These are phyloP conservation scores for Leccinum obscurum DNA, from an alignment of 768 basidiomycete species.

Conservation along the genomic window DNA sequence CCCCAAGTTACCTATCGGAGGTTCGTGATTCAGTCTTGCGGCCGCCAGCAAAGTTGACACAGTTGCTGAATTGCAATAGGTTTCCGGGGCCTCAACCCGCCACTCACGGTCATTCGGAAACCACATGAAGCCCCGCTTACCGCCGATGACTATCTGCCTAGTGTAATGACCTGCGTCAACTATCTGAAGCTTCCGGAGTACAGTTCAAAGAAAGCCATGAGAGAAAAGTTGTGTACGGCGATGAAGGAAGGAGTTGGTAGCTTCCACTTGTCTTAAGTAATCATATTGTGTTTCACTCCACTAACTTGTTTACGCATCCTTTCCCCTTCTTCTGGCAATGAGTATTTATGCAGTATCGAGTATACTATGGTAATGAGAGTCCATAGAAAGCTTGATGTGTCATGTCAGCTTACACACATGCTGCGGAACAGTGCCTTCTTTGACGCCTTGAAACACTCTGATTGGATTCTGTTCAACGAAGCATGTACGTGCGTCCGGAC, in stretches of 20 bases:
- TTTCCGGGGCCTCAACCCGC: slow-evolving; percentile 92
- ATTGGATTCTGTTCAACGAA: slow-evolving; percentile 8
- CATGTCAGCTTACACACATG: slow-evolving; percentile 10
- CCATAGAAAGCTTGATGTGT: neutral
- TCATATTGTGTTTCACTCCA: slow-evolving; percentile 18
- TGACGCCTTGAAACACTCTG: slow-evolving; percentile 7
- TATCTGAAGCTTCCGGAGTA: slow-evolving; percentile 97
- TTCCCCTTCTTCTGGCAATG: slow-evolving; percentile 11
- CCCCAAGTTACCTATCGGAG: slow-evolving; percentile 94
- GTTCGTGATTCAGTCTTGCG: slow-evolving; percentile 43
- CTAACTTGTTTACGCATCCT: slow-evolving; percentile 25
- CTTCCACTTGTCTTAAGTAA: slow-evolving; percentile 87
- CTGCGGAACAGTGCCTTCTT: slow-evolving; percentile 29
- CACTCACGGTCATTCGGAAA: slow-evolving; percentile 95
- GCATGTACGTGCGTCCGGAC: slow-evolving; percentile 56
- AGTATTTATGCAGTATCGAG: neutral
- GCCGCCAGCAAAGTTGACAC: neutral
- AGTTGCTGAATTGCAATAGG: slow-evolving; percentile 43
- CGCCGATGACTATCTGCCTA: slow-evolving; percentile 93
- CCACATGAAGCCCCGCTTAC: slow-evolving; percentile 89
- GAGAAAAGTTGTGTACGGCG: slow-evolving; percentile 77
- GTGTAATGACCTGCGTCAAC: slow-evolving; percentile 99
- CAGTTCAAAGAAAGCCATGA: slow-evolving; percentile 82
- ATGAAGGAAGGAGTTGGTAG: slow-evolving; percentile 94
- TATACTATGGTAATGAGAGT: neutral